Conservation (phyloP, 2,329 filamentous ascomycete genomes). For the Trichoderma gracile region DNA sequence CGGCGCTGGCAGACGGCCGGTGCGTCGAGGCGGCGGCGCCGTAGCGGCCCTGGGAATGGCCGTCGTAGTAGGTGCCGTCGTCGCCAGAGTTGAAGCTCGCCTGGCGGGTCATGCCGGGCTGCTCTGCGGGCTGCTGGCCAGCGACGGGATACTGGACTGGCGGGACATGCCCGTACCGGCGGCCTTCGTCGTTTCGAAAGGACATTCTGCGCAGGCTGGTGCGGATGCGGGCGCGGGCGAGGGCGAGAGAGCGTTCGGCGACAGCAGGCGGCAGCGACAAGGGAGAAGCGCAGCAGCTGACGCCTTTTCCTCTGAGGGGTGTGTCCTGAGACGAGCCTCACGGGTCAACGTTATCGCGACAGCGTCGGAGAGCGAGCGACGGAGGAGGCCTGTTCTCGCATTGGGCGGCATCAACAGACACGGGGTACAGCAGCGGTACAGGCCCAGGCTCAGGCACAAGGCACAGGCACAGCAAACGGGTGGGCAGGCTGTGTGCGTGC, state of each 20-base stretch:
- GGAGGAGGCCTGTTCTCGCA: no score
- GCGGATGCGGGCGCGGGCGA: not conserved
- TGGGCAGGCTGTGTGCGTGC: no score
- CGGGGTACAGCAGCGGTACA: not conserved
- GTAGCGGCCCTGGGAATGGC: conserved; percentile 23
- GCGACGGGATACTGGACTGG: conserved; percentile 63
- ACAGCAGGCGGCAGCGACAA: conserved; percentile 6
- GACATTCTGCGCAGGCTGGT: conserved; percentile 50
- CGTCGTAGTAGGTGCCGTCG: conserved; percentile 58
- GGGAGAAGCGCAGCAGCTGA: conserved; percentile 11
- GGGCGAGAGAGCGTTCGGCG: not conserved
- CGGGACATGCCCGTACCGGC: conserved; percentile 66
- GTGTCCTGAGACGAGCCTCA: conserved; percentile 26
- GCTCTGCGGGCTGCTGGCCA: conserved; percentile 39
- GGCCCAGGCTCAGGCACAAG: no score
- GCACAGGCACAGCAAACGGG: no score
- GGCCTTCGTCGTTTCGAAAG: conserved; percentile 62
- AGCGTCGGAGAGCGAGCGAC: conserved; percentile 7
- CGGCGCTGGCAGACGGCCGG: conserved; percentile 20
- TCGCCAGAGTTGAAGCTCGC: conserved; percentile 78
- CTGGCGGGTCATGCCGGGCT: conserved; percentile 49
- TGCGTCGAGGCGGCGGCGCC: conserved; percentile 31
- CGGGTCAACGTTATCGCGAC: conserved; percentile 29
- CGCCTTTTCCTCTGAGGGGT: conserved; percentile 3
- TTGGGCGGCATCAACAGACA: conserved; percentile 1